Percentiles rank a stretch among this genome's conserved stretches.
phyloP scores from a whole-genome alignment of 2,329 filamentous ascomycete species.

The Remersonia thermophila region DNA sequence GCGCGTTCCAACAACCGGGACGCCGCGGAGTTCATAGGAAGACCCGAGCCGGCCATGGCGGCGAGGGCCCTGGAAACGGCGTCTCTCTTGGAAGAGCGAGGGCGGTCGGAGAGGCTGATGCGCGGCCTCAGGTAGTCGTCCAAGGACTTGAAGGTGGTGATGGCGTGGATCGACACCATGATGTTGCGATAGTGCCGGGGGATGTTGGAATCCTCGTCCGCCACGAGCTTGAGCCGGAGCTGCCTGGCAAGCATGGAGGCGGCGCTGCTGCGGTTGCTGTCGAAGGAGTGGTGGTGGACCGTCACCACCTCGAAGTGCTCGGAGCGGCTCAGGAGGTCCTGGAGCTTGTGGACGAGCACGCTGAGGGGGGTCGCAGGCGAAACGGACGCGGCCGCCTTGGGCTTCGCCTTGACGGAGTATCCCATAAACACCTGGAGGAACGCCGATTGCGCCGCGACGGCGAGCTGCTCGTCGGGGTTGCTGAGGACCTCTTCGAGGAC shows the following conservation, averaged over 20 bases:
- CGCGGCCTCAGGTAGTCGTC: slow-evolving; percentile 91
- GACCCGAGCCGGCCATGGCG: slow-evolving; percentile 61
- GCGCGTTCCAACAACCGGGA: slow-evolving; percentile 36
- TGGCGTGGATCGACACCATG: slow-evolving; percentile 97
- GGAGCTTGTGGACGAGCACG: slow-evolving; percentile 81
- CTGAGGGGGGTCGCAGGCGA: slow-evolving; percentile 77
- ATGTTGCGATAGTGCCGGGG: slow-evolving; percentile 81
- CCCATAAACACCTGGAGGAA: slow-evolving; percentile 94
- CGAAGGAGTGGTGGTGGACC: slow-evolving; percentile 82
- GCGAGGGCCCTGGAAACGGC: slow-evolving; percentile 59
- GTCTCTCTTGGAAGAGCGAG: slow-evolving; percentile 49
- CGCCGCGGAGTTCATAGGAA: slow-evolving; percentile 38
- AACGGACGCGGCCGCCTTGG: slow-evolving; percentile 50
- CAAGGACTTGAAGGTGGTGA: slow-evolving; percentile 91
- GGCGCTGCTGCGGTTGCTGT: slow-evolving; percentile 80
- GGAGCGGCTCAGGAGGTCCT: slow-evolving; percentile 88
- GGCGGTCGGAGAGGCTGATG: slow-evolving; percentile 68
- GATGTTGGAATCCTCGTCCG: slow-evolving; percentile 83
- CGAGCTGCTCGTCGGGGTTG: slow-evolving; percentile 49
- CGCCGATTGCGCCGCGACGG: slow-evolving; percentile 59
- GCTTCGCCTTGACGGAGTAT: slow-evolving; percentile 51
- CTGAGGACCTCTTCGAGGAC: slow-evolving; percentile 74
- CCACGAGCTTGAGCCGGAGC: slow-evolving; percentile 74
- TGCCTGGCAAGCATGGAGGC: slow-evolving; percentile 96
- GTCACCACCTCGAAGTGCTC: slow-evolving; percentile 98